phyloP scores from a whole-genome alignment of 768 basidiomycete species.

The Mycena haematopus region DNA sequence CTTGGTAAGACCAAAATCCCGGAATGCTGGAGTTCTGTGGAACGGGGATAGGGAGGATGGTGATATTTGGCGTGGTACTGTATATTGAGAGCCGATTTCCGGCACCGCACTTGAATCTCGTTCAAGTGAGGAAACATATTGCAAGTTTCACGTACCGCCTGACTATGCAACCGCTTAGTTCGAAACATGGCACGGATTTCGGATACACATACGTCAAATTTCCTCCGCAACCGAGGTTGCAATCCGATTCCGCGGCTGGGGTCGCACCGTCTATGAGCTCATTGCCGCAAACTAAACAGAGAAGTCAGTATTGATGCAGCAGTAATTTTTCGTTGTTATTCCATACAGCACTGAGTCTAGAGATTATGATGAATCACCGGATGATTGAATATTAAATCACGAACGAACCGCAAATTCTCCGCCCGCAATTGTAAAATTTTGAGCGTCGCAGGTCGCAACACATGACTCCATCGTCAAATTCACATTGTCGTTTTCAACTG shows the following conservation, averaged over 20 bases:
- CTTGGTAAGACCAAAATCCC: slow-evolving; percentile 67
- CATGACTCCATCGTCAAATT: slow-evolving; percentile 65
- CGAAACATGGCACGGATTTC: not conserved
- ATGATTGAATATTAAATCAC: not conserved
- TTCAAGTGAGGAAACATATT: too few relatives aligned
- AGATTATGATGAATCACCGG: slow-evolving; percentile 8
- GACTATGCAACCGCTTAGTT: slow-evolving; percentile 35
- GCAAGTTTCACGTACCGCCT: slow-evolving; percentile 43
- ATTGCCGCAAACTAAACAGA: slow-evolving; percentile 69
- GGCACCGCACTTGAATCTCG: slow-evolving; percentile 60
- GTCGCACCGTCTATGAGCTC: slow-evolving; percentile 67
- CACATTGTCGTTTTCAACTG: slow-evolving; percentile 39
- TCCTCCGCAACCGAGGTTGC: slow-evolving; percentile 73
- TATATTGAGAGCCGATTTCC: slow-evolving; percentile 78
- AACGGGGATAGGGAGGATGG: slow-evolving; percentile 63
- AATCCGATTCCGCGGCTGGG: slow-evolving; percentile 53
- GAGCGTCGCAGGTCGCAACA: slow-evolving; percentile 58
- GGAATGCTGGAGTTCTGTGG: slow-evolving; percentile 63
- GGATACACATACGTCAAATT: slow-evolving; percentile 59
- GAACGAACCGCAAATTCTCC: slow-evolving; percentile 66
- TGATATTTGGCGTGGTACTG: slow-evolving; percentile 55
- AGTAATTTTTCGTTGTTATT: not conserved
- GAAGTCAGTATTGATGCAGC: not conserved
- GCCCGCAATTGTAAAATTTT: slow-evolving; percentile 71
- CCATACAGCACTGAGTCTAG: slow-evolving; percentile 51